Evolutionary conservation across 331 rosid genomes (phyloP).

Genomic region (Erythrophleum ivorense): DNA sequence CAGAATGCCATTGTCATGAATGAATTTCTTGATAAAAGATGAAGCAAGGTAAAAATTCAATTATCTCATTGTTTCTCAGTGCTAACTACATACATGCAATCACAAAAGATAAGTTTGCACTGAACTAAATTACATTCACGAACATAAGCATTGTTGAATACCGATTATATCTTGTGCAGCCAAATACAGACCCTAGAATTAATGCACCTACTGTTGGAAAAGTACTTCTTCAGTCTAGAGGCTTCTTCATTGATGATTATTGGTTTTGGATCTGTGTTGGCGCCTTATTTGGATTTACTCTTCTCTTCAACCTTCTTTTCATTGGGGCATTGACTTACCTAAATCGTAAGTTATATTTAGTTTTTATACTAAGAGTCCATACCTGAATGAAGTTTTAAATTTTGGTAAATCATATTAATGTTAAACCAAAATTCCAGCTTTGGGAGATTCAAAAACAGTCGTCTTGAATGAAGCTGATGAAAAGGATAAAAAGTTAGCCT

Average conservation of each 20-base stretch:
- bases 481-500: constrained; percentile 13
- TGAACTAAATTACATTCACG: neutral
- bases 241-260: constrained; percentile 57
- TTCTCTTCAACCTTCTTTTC: constrained; percentile 59
- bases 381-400: neutral
- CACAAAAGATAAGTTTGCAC: neutral
- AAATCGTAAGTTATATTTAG: constrained; percentile 36
- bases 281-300: constrained; percentile 62
- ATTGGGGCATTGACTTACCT: constrained; percentile 50
- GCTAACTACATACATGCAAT: neutral
- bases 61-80: constrained; percentile 13
- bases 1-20: constrained; percentile 80
- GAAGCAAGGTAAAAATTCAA: constrained; percentile 53
- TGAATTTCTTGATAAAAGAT: constrained; percentile 76
- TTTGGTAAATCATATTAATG: constrained; percentile 18
- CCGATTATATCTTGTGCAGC: constrained; percentile 29
- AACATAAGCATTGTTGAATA: neutral
- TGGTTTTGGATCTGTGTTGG: constrained; percentile 67
- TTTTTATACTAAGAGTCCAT: neutral
- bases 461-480: constrained; percentile 38
- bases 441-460: constrained; percentile 56
- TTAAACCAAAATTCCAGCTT: constrained; percentile 53
- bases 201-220: constrained; percentile 53
- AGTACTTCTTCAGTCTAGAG: constrained; percentile 58
- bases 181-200: constrained; percentile 45